Base-by-base conservation (phyloP, 345 rosid species). In the Trapa incisa region DNA sequence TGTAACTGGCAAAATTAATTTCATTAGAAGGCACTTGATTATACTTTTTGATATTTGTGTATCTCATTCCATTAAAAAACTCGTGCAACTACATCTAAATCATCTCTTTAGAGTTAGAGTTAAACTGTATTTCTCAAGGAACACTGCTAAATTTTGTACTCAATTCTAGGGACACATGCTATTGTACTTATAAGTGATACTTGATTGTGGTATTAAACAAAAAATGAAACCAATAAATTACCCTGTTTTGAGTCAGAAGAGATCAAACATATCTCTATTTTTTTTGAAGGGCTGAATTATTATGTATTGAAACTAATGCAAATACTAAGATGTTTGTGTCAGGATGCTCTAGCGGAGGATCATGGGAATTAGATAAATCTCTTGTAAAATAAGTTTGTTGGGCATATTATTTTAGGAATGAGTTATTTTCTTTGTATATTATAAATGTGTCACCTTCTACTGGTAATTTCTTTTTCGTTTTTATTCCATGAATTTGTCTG, bases 401-500 rank as follows among this genome's bases (percentile, higher is more conserved):
- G 57, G 57, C 6, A 15, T 52, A 52, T 15, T 8, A 1, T 54
- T 35, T 3, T 22, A 22, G 48, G 48, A 12, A n/a, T 17, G 11
- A 54, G 13, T 4, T 52, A 4, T 52, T 16, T 45, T 45, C 2
- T 45, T 45, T 45, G 48, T 45, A 45, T 42, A 42, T 4, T 42
- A 42, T 45, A 13, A 6, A 45, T 45, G 48, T 2, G 6, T 7
- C 48, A 11, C 38, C 16, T 58, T 58, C 63, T 12, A 58, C 35
- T 1, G 14, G 63, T 58, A 42, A 65, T 22, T 43, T 11, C 48
- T 4, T 1, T 3, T 41, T 37, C 6, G 16, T 52, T 62, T 37
- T 76, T 43, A 15, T 37, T 58, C 66, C 35, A n/a, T 37, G n/a
- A 29, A 50, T 53, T 41, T 65, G 42, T 37, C 16, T 37, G 33